A percentile compares a stretch with the other conserved stretches of the same genome.
These are phyloP conservation scores for Nemania diffusa DNA, from an alignment of 2,329 filamentous ascomycete species.

Conservation along the genomic window DNA sequence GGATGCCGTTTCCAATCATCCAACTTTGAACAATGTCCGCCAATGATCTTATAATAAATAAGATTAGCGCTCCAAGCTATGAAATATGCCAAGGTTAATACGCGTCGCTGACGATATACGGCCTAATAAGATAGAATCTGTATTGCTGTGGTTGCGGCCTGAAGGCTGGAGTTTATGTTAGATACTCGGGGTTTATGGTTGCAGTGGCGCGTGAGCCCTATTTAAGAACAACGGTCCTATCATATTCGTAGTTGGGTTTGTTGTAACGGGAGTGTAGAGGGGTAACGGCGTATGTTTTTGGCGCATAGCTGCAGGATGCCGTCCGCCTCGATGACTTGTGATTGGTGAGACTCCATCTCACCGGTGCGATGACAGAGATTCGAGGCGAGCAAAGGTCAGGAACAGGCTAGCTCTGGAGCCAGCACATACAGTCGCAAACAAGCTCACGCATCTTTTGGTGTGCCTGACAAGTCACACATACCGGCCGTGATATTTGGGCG, in stretches of 20 bases:
- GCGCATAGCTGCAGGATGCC: constrained; percentile 9
- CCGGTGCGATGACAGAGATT: neutral
- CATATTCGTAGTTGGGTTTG: too few relatives aligned
- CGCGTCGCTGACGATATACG: neutral
- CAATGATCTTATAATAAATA: neutral
- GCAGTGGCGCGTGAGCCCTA: neutral
- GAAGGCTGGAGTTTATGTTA: neutral
- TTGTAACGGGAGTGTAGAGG: constrained; percentile 14
- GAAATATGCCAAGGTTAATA: neutral
- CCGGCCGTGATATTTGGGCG: neutral
- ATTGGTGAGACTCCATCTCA: constrained; percentile 11
- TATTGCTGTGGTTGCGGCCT: neutral
- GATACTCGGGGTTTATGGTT: too few relatives aligned
- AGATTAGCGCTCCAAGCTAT: neutral
- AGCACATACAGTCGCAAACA: constrained; percentile 17
- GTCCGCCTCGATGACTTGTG: neutral
- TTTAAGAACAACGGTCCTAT: neutral
- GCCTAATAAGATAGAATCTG: neutral
- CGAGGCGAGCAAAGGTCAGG: constrained; percentile 5
- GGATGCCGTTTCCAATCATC: neutral
- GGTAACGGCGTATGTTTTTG: constrained; percentile 1
- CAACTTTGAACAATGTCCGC: neutral
- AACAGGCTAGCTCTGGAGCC: constrained; percentile 21
- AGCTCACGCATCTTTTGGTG: neutral
- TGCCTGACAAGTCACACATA: constrained; percentile 14